These are phyloP conservation scores for Quercus engelmannii DNA, from an alignment of 306 rosid species.

Conservation along the genomic window DNA sequence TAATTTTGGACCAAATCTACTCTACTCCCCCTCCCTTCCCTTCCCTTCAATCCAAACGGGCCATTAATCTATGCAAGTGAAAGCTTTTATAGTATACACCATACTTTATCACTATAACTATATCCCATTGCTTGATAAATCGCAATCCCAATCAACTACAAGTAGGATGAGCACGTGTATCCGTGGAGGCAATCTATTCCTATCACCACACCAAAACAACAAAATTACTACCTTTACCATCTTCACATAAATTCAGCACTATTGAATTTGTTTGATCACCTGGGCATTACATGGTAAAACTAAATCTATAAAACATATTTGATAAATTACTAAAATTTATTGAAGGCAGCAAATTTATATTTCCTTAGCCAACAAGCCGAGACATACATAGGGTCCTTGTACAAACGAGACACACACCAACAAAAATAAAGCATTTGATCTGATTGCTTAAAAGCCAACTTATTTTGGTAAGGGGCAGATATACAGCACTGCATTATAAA, in stretches of 20 bases:
- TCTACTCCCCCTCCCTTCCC: no score
- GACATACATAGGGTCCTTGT: background rate
- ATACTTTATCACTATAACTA: no score
- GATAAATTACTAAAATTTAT: background rate
- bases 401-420: background rate
- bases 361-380: background rate
- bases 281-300: background rate
- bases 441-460: background rate
- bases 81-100: no score
- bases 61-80: no score
- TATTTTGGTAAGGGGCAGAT: background rate
- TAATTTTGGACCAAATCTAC: no score
- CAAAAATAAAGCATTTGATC: background rate
- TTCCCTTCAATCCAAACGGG: no score
- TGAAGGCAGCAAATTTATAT: background rate
- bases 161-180: no score
- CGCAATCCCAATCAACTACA: no score
- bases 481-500: background rate
- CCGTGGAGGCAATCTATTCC: background rate
- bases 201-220: background rate
- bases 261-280: background rate
- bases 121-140: no score
- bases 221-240: background rate
- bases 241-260: background rate
- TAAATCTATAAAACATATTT: background rate